Evolutionary conservation across 2,329 filamentous ascomycete species (phyloP).

Genomic region (Daldinia sp.): DNA sequence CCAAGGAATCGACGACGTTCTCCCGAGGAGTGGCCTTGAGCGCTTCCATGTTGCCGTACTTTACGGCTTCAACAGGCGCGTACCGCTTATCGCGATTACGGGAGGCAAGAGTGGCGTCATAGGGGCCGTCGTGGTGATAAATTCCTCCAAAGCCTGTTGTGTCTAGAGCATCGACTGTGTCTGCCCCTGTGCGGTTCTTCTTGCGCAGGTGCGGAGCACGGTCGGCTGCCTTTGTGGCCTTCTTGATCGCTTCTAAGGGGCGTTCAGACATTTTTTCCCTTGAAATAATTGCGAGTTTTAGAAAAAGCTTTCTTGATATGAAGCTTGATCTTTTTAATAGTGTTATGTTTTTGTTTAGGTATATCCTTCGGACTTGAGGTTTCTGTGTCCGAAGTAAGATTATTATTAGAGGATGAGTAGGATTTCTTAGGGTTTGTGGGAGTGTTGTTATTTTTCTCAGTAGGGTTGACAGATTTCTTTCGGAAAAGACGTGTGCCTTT

Average conservation of each 20-base stretch:
- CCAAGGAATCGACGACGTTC: conserved; percentile 77
- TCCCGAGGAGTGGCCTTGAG: conserved; percentile 82
- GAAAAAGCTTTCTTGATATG: not conserved
- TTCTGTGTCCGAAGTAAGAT: not conserved
- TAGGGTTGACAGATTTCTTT: not conserved
- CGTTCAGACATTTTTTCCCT: conserved; percentile 61
- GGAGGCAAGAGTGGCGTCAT: conserved; percentile 79
- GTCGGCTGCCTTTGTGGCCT: conserved; percentile 71
- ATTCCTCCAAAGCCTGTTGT: conserved; percentile 63
- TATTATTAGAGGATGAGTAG: not conserved
- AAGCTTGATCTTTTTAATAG: not conserved
- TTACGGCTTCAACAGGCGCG: conserved; percentile 80
- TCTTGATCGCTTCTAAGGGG: conserved; percentile 72
- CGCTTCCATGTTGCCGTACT: conserved; percentile 76
- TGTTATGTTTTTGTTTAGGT: not conserved
- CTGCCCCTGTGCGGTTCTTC: conserved; percentile 71
- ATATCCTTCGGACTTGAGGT: not conserved
- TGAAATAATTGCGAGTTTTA: not conserved
- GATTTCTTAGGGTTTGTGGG: not conserved
- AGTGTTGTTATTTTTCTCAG: not conserved
- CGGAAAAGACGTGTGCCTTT: not conserved
- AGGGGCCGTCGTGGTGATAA: conserved; percentile 93
- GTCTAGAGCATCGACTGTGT: conserved; percentile 84
- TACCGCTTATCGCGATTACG: conserved; percentile 71
- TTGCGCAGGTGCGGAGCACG: conserved; percentile 72